Evolutionary conservation across 768 basidiomycete genomes (phyloP).

Genomic region (Leccinellum albellum): DNA sequence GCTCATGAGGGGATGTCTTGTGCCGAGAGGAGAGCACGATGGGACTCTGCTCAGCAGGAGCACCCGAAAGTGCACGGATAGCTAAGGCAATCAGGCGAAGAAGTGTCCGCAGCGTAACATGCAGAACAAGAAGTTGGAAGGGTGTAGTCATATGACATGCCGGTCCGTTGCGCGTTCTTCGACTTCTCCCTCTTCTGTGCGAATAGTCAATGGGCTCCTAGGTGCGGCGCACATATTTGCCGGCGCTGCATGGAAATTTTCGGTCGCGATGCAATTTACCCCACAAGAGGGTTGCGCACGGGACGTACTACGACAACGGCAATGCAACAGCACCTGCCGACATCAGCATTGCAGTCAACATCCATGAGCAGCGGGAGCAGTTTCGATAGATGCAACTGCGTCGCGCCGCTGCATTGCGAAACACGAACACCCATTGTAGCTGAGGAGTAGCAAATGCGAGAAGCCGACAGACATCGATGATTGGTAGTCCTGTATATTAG

Average conservation of each 20-base stretch:
- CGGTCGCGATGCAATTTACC: too few relatives aligned
- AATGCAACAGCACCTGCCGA: too few relatives aligned
- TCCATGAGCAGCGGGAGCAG: constrained; percentile 7
- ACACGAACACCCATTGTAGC: too few relatives aligned
- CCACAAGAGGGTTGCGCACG: too few relatives aligned
- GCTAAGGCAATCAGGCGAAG: constrained; percentile 54
- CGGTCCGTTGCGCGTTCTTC: constrained; percentile 20
- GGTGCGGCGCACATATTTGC: too few relatives aligned
- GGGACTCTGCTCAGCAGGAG: constrained; percentile 43
- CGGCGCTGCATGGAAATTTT: too few relatives aligned
- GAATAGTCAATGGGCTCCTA: too few relatives aligned
- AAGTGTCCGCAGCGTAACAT: constrained; percentile 67
- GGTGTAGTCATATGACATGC: constrained; percentile 81
- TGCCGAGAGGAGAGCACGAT: constrained; percentile 34
- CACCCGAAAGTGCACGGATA: constrained; percentile 60
- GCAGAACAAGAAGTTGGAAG: constrained; percentile 66
- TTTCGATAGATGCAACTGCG: constrained; percentile 8
- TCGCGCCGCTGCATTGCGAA: background rate
- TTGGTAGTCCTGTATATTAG: too few relatives aligned
- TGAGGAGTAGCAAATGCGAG: too few relatives aligned
- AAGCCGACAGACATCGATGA: too few relatives aligned
- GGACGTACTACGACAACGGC: too few relatives aligned
- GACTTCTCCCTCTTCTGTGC: background rate
- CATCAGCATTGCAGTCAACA: too few relatives aligned
- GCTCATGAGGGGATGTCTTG: constrained; percentile 63